phyloP scores from a whole-genome alignment of 495 filamentous ascomycete genomes.

The Penicillium cataractarum region DNA sequence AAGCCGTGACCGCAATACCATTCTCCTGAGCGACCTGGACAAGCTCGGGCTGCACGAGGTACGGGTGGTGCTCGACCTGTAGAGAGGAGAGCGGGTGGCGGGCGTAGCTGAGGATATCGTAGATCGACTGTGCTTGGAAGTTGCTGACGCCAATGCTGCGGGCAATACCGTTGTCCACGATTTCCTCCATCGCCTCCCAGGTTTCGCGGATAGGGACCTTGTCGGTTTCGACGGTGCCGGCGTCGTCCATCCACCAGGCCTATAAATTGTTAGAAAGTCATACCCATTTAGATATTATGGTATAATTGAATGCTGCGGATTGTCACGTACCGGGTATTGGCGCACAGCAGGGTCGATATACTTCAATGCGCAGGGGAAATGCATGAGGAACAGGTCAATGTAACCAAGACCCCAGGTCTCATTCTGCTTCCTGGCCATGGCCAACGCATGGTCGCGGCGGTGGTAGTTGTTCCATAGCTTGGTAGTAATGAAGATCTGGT shows the following conservation, averaged over 20 bases:
- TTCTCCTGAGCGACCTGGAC: conserved; percentile 68
- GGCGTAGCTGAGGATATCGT: conserved; percentile 82
- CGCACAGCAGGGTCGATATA: conserved; percentile 75
- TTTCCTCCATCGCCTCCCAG: conserved; percentile 78
- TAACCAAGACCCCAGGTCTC: conserved; percentile 82
- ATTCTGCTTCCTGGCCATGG: conserved; percentile 71
- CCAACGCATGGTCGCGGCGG: conserved; percentile 69
- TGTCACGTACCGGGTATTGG: conserved; percentile 34
- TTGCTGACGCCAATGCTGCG: conserved; percentile 83
- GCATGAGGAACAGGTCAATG: conserved; percentile 80
- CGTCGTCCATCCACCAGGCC: conserved; percentile 68
- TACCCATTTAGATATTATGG: not conserved
- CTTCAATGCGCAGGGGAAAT: conserved; percentile 78
- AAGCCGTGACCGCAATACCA: conserved; percentile 80
- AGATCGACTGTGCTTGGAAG: conserved; percentile 76
- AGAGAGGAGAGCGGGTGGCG: conserved; percentile 73
- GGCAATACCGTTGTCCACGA: conserved; percentile 69
- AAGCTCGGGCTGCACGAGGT: conserved; percentile 76
- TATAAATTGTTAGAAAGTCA: conserved; percentile 45
- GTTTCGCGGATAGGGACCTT: conserved; percentile 78
- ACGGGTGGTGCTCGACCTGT: conserved; percentile 95
- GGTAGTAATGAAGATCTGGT: conserved; percentile 80
- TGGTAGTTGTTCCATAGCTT: conserved; percentile 94
- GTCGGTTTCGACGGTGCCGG: conserved; percentile 60
- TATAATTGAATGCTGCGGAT: not conserved